Evolutionary conservation across 2,329 filamentous ascomycete genomes (phyloP), one percentile per base, ranked within the genome.

Genomic region (Calonectria ilicicola): DNA sequence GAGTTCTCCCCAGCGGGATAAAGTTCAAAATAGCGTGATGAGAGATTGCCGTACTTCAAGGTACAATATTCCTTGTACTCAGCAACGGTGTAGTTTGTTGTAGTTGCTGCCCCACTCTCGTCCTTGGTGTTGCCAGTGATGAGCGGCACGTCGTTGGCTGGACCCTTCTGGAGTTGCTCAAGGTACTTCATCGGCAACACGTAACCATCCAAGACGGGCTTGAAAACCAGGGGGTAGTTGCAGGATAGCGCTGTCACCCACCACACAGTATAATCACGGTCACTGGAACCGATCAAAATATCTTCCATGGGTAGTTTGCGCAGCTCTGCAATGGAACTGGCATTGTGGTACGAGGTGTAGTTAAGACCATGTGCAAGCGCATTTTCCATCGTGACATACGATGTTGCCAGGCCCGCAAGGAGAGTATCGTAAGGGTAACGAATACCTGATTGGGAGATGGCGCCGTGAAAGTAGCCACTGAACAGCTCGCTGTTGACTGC

Each of bases 61-160:
- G 64, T 42, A n/a, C 64, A 66, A 47, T 66, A 66, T 32, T 66
- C 64, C 6, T 29, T 51, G 51, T 70, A 70, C n/a, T 70, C 63
- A 6, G 49, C 62, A 15, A 70, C 62, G 12, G 68, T 70, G 40
- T 62, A 70, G 49, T 46, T 66, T 12, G 29, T 51, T 15, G 23
- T 1, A 3, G 47, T 40, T 15, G 47, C 19, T 26, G 68, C 49
- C 29, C 68, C 68, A 35, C 38, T 51, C 56, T 73, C 71, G 46
- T 73, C 71, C 63, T 56, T 70, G n/a, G 67, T 73, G 49, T 70
- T 73, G 2, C 71, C 71, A 14, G 71, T 73, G 14, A 73, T 66
- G 12, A 73, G n/a, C 10, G 71, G 71, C 29, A 73, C 71, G 8
- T 73, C 71, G 44, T 73, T 58, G n/a, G 71, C 67, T 2, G 53